Conservation (phyloP, 2,329 filamentous ascomycete species). For the Coniochaeta pulveracea region DNA sequence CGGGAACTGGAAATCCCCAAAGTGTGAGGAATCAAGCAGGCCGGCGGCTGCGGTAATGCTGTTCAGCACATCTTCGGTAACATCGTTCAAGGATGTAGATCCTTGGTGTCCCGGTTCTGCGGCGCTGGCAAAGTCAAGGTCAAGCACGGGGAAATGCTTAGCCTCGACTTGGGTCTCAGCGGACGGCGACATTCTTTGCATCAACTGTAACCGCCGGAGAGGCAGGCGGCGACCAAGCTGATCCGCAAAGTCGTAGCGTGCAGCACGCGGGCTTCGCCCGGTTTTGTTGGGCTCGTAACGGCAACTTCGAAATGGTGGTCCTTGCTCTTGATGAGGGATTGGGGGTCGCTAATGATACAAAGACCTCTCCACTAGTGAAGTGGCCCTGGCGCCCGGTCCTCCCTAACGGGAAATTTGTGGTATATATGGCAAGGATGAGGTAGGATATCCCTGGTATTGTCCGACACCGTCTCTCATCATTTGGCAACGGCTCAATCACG, state of each 20-base stretch:
- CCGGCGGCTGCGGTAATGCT: slow-evolving; percentile 18
- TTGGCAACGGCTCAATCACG: no score
- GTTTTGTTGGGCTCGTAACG: no score
- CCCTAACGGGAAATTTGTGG: background rate
- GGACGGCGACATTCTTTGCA: slow-evolving; percentile 29
- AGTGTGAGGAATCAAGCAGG: slow-evolving; percentile 35
- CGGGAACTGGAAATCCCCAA: slow-evolving; percentile 41
- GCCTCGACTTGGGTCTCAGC: slow-evolving; percentile 19
- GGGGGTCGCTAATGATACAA: no score
- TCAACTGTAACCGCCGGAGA: no score
- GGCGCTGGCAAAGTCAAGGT: slow-evolving; percentile 22
- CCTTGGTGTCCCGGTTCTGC: slow-evolving; percentile 19
- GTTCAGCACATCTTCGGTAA: slow-evolving; percentile 19
- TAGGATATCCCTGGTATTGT: no score
- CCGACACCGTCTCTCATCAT: no score
- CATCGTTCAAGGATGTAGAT: slow-evolving; percentile 22
- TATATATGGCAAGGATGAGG: background rate
- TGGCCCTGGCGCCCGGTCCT: no score
- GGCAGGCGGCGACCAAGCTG: background rate
- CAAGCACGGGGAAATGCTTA: slow-evolving; percentile 21
- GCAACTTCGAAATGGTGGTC: no score
- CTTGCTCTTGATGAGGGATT: no score
- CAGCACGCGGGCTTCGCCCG: background rate
- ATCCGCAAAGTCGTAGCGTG: background rate
- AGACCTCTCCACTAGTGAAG: no score